phyloP scores from a whole-genome alignment of 441 rosid genomes.

The Erodium chrysanthum region DNA sequence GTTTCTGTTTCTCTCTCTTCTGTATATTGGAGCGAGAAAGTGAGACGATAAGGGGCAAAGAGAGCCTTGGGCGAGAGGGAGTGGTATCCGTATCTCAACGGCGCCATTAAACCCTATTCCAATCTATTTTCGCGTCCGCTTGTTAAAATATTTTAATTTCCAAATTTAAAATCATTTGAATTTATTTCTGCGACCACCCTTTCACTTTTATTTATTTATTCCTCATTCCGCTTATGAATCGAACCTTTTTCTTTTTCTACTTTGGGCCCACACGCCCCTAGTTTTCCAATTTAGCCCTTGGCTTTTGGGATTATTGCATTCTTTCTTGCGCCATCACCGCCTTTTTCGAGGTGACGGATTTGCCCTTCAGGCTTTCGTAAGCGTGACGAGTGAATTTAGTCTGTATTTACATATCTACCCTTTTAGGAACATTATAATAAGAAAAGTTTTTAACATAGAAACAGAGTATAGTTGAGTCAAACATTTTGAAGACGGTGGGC shows the following conservation, averaged over 20 bases:
- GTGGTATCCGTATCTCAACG: slow-evolving; percentile 44
- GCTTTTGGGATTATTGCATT: slow-evolving; percentile 2
- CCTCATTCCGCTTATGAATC: slow-evolving; percentile 2
- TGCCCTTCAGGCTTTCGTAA: slow-evolving; percentile 10
- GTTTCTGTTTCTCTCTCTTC: slow-evolving; percentile 8
- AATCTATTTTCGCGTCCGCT: slow-evolving; percentile 48
- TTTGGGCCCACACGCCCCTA: slow-evolving; percentile 18
- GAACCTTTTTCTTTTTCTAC: slow-evolving; percentile 18
- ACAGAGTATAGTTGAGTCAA: too few species aligned
- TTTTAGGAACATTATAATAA: too few species aligned
- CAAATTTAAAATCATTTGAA: background rate
- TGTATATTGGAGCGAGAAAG: slow-evolving; percentile 16
- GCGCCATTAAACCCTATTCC: slow-evolving; percentile 41
- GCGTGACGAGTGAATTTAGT: background rate
- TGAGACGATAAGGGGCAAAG: slow-evolving; percentile 45
- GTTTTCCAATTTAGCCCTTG: background rate
- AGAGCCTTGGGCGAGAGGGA: slow-evolving; percentile 31
- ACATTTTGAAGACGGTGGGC: background rate
- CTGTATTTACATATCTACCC: too few species aligned
- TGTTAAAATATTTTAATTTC: slow-evolving; percentile 10
- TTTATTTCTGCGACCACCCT: background rate
- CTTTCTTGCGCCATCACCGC: background rate
- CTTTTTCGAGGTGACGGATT: slow-evolving; percentile 13
- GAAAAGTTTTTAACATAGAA: too few species aligned
- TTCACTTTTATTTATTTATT: background rate